Evolutionary conservation across 2,329 filamentous ascomycete species (phyloP).

Genomic region (Ascochyta koolunga): DNA sequence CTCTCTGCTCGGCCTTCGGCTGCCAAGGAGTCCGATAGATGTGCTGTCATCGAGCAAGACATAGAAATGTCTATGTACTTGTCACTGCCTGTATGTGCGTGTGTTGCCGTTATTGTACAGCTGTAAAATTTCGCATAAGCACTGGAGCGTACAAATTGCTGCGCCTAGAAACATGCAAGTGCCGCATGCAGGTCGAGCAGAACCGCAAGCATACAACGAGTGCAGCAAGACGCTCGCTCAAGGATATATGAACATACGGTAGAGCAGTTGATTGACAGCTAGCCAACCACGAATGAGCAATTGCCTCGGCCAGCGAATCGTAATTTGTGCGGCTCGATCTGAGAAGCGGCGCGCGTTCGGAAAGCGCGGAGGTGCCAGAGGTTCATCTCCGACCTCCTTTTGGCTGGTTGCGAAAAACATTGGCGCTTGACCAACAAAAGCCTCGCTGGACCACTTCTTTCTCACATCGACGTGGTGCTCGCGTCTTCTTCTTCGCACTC

Average conservation of each 20-base stretch:
- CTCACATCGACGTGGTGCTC: conserved; percentile 23
- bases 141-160: neutral
- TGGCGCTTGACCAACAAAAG: conserved; percentile 31
- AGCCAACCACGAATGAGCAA: conserved; percentile 23
- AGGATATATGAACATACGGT: neutral
- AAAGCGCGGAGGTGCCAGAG: conserved; percentile 34
- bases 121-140: neutral
- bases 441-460: conserved; percentile 20
- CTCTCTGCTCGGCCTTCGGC: conserved; percentile 2
- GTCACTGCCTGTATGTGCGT: neutral
- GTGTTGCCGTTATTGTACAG: neutral
- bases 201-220: conserved; percentile 3
- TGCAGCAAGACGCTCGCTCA: neutral
- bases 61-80: neutral
- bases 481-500: conserved; percentile 38
- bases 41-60: neutral
- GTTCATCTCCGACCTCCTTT: conserved; percentile 48
- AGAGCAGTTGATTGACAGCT: neutral
- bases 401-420: conserved; percentile 35
- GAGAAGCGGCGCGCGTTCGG: conserved; percentile 31
- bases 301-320: conserved; percentile 31
- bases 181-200: neutral
- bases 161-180: neutral
- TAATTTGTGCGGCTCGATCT: conserved; percentile 21
- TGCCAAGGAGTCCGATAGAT: neutral